Conservation (phyloP, 2,329 filamentous ascomycete species). For the Scedosporium minutisporum region DNA sequence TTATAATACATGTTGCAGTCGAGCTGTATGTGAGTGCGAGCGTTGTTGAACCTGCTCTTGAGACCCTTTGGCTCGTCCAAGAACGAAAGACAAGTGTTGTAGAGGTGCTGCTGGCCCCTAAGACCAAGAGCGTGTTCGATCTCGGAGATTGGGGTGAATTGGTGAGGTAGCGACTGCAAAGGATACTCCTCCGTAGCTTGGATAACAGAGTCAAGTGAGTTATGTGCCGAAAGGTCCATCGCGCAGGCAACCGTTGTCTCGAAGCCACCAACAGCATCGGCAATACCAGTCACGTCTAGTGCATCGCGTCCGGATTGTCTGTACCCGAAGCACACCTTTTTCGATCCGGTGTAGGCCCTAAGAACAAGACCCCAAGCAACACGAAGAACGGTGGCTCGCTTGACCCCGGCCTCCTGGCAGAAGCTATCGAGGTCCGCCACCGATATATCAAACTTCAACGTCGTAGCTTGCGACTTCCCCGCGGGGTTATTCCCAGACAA, state of each 20-base stretch:
- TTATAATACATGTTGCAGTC: slow-evolving; percentile 27
- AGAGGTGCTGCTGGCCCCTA: slow-evolving; percentile 30
- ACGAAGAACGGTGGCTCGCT: slow-evolving; percentile 40
- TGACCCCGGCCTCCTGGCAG: slow-evolving; percentile 26
- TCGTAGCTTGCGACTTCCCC: slow-evolving; percentile 22
- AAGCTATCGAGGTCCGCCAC: slow-evolving; percentile 34
- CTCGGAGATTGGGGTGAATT: slow-evolving; percentile 34
- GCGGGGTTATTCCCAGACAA: slow-evolving; percentile 12
- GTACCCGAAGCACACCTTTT: slow-evolving; percentile 46
- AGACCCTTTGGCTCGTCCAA: slow-evolving; percentile 28
- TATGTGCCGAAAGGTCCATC: slow-evolving; percentile 21
- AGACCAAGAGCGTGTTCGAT: slow-evolving; percentile 36
- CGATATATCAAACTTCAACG: slow-evolving; percentile 30
- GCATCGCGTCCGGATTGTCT: slow-evolving; percentile 35
- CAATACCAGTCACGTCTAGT: slow-evolving; percentile 29
- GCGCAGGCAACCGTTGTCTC: slow-evolving; percentile 27
- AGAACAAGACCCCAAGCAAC: slow-evolving; percentile 52
- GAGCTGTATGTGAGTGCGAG: slow-evolving; percentile 19
- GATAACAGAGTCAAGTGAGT: slow-evolving; percentile 23
- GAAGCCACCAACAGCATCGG: slow-evolving; percentile 36
- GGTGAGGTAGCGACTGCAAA: slow-evolving; percentile 24
- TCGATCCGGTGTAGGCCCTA: slow-evolving; percentile 41
- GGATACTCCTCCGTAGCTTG: slow-evolving; percentile 22
- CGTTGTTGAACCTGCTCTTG: slow-evolving; percentile 22
- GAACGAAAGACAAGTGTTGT: slow-evolving; percentile 42